Conservation (phyloP, 2,329 filamentous ascomycete genomes). For the Leptographium lundbergii region DNA sequence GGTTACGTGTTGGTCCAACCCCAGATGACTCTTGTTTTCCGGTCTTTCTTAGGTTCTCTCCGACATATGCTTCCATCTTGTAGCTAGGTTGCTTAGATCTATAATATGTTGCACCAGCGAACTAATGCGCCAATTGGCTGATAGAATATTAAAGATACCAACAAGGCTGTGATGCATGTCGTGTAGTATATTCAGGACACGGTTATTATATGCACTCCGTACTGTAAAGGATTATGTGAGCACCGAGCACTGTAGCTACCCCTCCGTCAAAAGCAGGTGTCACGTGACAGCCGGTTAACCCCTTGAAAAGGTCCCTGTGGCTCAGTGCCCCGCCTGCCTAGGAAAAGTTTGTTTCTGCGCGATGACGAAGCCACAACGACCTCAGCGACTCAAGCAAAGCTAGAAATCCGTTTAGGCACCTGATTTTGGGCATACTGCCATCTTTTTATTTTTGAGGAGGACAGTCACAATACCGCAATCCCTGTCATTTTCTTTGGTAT, state of each 20-base stretch:
- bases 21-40: background rate
- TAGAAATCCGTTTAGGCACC: background rate
- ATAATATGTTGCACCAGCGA: background rate
- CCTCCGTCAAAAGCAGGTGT: background rate
- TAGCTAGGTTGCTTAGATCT: background rate
- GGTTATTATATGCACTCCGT: background rate
- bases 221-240: no score
- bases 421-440: background rate
- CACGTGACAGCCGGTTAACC: background rate
- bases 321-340: background rate
- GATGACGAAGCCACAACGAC: slow-evolving; percentile 1
- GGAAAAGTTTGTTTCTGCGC: background rate
- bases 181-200: background rate
- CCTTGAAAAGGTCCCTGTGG: background rate
- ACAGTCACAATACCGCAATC: background rate
- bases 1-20: background rate
- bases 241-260: background rate
- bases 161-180: background rate
- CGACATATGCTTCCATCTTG: background rate
- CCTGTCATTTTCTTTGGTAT: background rate
- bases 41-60: background rate
- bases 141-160: background rate
- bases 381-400: background rate
- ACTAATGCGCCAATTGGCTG: background rate
- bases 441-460: background rate